Base-by-base conservation (phyloP, 2,329 filamentous ascomycete species). In the Aureobasidium musti region DNA sequence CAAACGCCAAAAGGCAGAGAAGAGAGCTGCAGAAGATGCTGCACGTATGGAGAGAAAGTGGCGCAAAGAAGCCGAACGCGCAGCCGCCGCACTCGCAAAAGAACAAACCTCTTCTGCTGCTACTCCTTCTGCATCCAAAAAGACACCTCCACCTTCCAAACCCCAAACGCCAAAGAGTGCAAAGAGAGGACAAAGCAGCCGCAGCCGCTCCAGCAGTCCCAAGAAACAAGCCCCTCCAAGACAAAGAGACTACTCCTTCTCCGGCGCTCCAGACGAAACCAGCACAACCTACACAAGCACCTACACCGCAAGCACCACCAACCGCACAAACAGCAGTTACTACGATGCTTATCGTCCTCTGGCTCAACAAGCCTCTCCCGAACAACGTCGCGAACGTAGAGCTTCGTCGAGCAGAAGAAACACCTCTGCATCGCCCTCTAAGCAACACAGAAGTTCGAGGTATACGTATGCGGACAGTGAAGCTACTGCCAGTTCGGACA, bases 221-320 rank as follows among this genome's bases (percentile, higher is more conserved):
- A 73, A 73, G 70, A 76, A 77, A 68, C 8, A 21, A 3, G 2
- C 49, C 5, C 7, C 30, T 2, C 52, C 54, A 2, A 49, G 28
- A n/a, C 72, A 74, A 47, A 45, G 68, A 26, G 74, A 77, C 47
- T 76, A 76, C 70, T 73, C 72, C 37, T 77, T 76, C 71, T 67
- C 68, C 8, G 64, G 69, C n/a, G 74, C 71, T 17, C 72, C 75
- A 1, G 74, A 71, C 17, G 76, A 77, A 67, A 69, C 68, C 17
- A 68, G 75, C 69, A 76, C 77, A 26, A 74, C 77, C 19, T 81
- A 82, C 74, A 81, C 79, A 0, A 75, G 73, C 63, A 72, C 74
- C 59, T 76, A 70, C 66, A 70, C 71, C 71, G 28, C 30, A 2
- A 69, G 67, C 8, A 50, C 65, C 41, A 69, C 66, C 23, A 71